phyloP scores from a whole-genome alignment of 371 early-diverging fungal species.

The Apophysomyces variabilis region DNA sequence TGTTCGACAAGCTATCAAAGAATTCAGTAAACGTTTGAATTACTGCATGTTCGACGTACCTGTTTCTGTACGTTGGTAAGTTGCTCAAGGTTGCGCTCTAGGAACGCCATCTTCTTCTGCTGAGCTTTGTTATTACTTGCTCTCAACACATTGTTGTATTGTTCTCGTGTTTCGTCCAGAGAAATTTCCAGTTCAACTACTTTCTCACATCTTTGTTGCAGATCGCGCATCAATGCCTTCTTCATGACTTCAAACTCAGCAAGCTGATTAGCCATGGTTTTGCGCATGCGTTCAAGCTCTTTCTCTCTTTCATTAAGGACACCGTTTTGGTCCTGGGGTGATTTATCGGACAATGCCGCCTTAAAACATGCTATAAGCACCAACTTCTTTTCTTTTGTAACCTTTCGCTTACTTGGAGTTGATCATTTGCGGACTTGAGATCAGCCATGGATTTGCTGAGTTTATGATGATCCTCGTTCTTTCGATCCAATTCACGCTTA shows the following conservation, averaged over 20 bases:
- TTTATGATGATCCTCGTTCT: conserved; percentile 75
- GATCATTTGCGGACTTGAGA: conserved; percentile 66
- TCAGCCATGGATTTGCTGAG: conserved; percentile 63
- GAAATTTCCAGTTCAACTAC: conserved; percentile 93
- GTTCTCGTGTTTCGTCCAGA: conserved; percentile 90
- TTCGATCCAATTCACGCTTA: conserved; percentile 65
- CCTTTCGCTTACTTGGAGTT: conserved; percentile 50
- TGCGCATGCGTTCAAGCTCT: conserved; percentile 86
- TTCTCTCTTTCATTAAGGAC: conserved; percentile 72
- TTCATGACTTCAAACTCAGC: conserved; percentile 96
- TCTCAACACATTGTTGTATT: conserved; percentile 82
- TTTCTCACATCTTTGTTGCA: conserved; percentile 94
- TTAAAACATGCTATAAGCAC: conserved; percentile 10
- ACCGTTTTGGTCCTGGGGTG: conserved; percentile 28
- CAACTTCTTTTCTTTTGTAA: background rate
- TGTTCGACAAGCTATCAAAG: conserved; percentile 82
- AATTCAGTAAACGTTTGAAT: background rate
- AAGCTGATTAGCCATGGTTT: conserved; percentile 87
- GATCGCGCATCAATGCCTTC: conserved; percentile 93
- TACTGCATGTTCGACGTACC: conserved; percentile 26
- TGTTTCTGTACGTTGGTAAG: conserved; percentile 91
- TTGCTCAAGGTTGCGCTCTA: conserved; percentile 95
- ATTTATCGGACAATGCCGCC: conserved; percentile 33
- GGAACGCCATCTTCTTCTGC: conserved; percentile 91
- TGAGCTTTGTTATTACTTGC: conserved; percentile 82